A percentile compares a stretch with the other conserved stretches of the same genome.
Conservation (phyloP, 2,329 filamentous ascomycete genomes). For the Aspergillus oerlinghausenensis region DNA sequence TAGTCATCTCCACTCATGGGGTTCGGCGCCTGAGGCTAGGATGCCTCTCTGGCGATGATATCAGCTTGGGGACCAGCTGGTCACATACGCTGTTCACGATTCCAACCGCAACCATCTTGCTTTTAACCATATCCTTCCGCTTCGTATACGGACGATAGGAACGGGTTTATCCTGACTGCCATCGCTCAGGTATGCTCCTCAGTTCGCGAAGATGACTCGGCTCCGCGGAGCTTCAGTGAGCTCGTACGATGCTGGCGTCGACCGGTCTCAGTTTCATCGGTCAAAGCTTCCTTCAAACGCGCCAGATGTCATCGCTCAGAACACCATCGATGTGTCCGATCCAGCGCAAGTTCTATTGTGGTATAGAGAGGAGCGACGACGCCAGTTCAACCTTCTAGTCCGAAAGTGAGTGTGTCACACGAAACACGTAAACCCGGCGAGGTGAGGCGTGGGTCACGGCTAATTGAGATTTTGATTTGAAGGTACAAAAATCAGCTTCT, state of each 20-base stretch:
- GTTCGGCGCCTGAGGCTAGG: conserved; percentile 14
- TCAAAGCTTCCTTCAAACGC: conserved; percentile 40
- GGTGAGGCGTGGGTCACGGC: background rate
- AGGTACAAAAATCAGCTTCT: conserved; percentile 81
- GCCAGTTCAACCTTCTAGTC: conserved; percentile 56
- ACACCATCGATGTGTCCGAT: conserved; percentile 38
- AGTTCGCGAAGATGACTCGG: conserved; percentile 35
- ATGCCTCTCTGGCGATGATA: conserved; percentile 15
- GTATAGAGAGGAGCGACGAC: conserved; percentile 37
- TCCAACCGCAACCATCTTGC: background rate
- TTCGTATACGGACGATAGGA: background rate
- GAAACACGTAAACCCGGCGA: background rate
- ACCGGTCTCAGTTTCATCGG: conserved; percentile 27
- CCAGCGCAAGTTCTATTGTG: conserved; percentile 34
- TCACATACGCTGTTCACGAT: background rate
- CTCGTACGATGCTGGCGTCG: conserved; percentile 25
- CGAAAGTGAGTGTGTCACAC: conserved; percentile 52
- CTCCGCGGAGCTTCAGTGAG: conserved; percentile 38
- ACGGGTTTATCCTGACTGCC: background rate
- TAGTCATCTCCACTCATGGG: background rate
- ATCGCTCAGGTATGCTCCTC: conserved; percentile 24
- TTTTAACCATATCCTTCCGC: background rate
- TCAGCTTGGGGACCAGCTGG: conserved; percentile 14
- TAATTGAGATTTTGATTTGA: conserved; percentile 30
- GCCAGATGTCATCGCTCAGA: conserved; percentile 35